Evolutionary conservation across 805 yeast genomes (phyloP), one percentile per base, ranked within the genome.

Genomic region (Wickerhamiella siamensis): DNA sequence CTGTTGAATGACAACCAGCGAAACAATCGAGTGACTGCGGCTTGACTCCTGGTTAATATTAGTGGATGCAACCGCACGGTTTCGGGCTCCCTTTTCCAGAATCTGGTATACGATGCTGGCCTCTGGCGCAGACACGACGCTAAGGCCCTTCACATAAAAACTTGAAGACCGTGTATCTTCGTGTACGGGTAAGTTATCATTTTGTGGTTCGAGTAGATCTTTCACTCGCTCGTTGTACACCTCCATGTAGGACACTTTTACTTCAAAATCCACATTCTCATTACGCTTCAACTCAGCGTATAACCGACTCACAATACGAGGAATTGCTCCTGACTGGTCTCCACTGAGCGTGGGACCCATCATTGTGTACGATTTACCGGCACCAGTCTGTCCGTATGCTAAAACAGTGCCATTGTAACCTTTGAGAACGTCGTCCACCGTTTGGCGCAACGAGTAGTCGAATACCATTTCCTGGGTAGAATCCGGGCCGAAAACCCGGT

Each of bases 361-460:
- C 84, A 82, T 77, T 2, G 88, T 77, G 53, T 71, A 72, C 0
- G 87, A 71, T 57, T 81, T 81, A 5, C 91, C 91, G 1, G 84
- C 69, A 0, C 84, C 83, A 0, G 83, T 75, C 52, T 79, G 88
- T 8, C 93, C 94, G 58, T 80, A 83, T 0, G 87, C 82, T 31
- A 82, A 60, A 0, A 83, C 74, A 0, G 88, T 74, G 17, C 86
- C 83, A 55, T 82, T 81, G 53, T 76, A 78, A 0, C 96, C 96
- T 26, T 68, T 65, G 43, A 79, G 68, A 24, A 83, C 65, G 47
- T 80, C 88, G 33, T 74, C 75, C 3, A 83, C 78, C 0, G 83
- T 76, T 33, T 74, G 74, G 32, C 62, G 54, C 4, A 80, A 70
- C 0, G 82, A 70, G 51, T 67, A 72, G 10, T 73, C 66, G 52